Conservation (phyloP, 192 early-diverging fungal species). For the Pilaira anomala region DNA sequence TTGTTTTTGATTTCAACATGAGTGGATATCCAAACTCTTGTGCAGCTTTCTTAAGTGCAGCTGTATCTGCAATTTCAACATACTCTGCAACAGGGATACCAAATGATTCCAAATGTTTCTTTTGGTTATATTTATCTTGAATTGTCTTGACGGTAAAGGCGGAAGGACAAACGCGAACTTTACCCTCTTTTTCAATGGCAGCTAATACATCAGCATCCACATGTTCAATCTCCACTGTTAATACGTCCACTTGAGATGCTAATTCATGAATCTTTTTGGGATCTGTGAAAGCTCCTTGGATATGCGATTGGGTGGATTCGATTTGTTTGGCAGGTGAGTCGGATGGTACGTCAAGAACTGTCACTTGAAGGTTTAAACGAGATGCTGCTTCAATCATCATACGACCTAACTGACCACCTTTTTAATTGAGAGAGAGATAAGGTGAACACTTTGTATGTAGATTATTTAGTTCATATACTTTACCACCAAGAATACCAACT, state of each 20-base stretch:
- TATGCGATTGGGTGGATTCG: constrained; percentile 61
- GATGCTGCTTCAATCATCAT: constrained; percentile 97
- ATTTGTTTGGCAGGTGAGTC: constrained; percentile 87
- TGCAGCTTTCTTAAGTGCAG: constrained; percentile 52
- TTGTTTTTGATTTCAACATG: constrained; percentile 92
- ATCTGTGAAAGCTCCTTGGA: constrained; percentile 85
- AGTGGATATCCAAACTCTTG: constrained; percentile 84
- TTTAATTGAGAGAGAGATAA: neutral
- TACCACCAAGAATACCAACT: constrained; percentile 57
- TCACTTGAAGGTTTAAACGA: constrained; percentile 81
- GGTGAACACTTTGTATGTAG: neutral
- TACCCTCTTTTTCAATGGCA: constrained; percentile 53
- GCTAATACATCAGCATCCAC: constrained; percentile 70
- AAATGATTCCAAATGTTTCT: constrained; percentile 65
- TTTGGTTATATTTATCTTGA: constrained; percentile 96
- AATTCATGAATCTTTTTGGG: constrained; percentile 71
- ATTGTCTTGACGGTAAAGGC: constrained; percentile 83
- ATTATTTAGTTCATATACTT: too few species aligned
- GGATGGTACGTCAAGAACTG: constrained; percentile 74
- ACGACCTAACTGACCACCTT: constrained; percentile 95
- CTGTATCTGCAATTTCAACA: constrained; percentile 55
- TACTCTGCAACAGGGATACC: constrained; percentile 73
- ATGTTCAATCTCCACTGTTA: constrained; percentile 99
- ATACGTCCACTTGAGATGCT: constrained; percentile 69
- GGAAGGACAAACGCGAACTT: constrained; percentile 70